These are phyloP conservation scores for Komagataella pastoris DNA, from an alignment of 805 yeast species.

Conservation along the genomic window DNA sequence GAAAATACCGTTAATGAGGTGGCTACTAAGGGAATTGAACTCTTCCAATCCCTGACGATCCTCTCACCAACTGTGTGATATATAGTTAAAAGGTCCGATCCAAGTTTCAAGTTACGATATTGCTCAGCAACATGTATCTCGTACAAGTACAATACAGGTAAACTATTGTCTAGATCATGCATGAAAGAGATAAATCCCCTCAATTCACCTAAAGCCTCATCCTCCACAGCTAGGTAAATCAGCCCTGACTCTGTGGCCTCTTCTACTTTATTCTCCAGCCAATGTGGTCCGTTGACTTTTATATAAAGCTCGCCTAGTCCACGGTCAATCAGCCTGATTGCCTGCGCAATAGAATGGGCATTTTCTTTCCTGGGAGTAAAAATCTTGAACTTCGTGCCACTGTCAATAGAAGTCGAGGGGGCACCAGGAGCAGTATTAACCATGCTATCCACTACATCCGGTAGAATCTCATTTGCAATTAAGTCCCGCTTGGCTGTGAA, in stretches of 20 bases:
- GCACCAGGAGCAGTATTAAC: constrained; percentile 4
- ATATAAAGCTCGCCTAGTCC: constrained; percentile 14
- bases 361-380: neutral
- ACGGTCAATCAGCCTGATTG: constrained; percentile 8
- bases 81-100: constrained; percentile 21
- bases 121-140: constrained; percentile 35
- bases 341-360: neutral
- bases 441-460: constrained; percentile 2
- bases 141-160: constrained; percentile 33
- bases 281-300: constrained; percentile 20
- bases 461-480: neutral
- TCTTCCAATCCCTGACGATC: constrained; percentile 4
- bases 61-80: constrained; percentile 20
- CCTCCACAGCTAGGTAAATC: constrained; percentile 23
- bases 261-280: constrained; percentile 25
- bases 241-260: constrained; percentile 38
- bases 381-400: neutral
- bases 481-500: neutral
- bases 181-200: constrained; percentile 33
- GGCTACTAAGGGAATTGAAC: constrained; percentile 11
- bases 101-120: constrained; percentile 23
- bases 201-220: constrained; percentile 1
- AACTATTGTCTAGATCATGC: constrained; percentile 24
- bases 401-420: neutral
- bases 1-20: constrained; percentile 37